phyloP scores from a whole-genome alignment of 441 rosid species.

The Eugenia klotzschiana region DNA sequence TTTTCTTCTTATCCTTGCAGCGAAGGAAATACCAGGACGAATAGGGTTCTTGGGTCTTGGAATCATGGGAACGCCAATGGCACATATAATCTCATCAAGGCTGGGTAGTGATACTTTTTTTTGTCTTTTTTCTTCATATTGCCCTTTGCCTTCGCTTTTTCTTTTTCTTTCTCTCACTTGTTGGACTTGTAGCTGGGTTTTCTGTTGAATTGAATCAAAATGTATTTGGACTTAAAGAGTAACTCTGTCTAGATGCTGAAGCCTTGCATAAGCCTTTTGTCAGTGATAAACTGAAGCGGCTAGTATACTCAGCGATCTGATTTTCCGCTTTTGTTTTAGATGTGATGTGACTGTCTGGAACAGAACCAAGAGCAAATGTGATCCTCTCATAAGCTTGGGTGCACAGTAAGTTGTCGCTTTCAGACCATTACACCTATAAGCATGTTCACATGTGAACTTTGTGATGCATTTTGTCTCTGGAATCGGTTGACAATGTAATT shows the following conservation, averaged over 20 bases:
- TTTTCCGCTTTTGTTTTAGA: slow-evolving; percentile 17
- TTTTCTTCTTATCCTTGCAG: slow-evolving; percentile 12
- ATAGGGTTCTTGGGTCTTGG: slow-evolving; percentile 85
- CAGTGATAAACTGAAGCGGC: background rate
- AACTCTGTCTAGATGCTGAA: background rate
- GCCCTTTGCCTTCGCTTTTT: background rate
- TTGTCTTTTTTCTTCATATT: background rate
- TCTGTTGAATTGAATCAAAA: background rate
- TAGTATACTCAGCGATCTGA: background rate
- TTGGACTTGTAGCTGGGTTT: background rate
- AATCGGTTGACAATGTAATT: background rate
- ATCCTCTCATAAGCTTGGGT: slow-evolving; percentile 64
- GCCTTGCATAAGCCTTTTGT: background rate
- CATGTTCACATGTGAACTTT: background rate
- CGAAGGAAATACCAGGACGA: slow-evolving; percentile 27
- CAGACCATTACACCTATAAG: background rate
- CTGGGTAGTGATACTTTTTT: slow-evolving; percentile 35
- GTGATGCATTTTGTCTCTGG: background rate
- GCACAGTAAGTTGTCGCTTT: slow-evolving; percentile 49
- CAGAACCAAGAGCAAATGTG: slow-evolving; percentile 83
- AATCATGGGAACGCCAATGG: slow-evolving; percentile 94
- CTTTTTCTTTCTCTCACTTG: background rate
- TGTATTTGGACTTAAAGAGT: background rate
- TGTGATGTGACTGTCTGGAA: slow-evolving; percentile 86
- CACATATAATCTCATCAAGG: slow-evolving; percentile 74